Evolutionary conservation across 345 rosid genomes (phyloP), one percentile per base, ranked within the genome.

Genomic region (Gossypium australe): DNA sequence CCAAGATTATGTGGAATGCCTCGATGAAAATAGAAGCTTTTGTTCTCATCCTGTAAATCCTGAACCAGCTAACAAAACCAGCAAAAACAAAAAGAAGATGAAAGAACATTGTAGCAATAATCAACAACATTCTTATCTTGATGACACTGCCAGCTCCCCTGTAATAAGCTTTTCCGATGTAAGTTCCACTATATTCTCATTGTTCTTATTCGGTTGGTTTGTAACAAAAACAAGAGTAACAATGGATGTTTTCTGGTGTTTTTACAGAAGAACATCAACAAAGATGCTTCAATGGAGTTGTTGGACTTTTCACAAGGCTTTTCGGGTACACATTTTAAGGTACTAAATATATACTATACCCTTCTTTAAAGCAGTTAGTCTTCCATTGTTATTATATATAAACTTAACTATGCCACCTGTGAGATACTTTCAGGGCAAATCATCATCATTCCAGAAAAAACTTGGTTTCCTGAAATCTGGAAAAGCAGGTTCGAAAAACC

Each of bases 121-220:
- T 29, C 80, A 75, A 44, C 81, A 78, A 20, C 84, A 76, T 78
- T 84, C 87, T 41, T 81, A 66, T 67, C 89, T 88, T 56, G 89
- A 88, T 74, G 98, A 93, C 83, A 93, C 98, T 51, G 98, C 97
- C 60, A 88, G 89, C 82, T 93, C 98, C 58, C 80, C 81, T 79
- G 83, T 76, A 38, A 71, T 79, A 70, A 71, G 74, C 85, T 71
- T 60, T 29, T 69, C 80, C 67, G 79, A 86, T 89, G 93, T 82
- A 83, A 87, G 84, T 82, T 70, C 60, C 20, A 43, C 1, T 0
- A 43, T 56, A 2, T 17, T 45, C 16, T 22, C 4, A 34, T 22
- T 29, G 1, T 73, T 24, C 4, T 12, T 27, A 22, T 41, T 1
- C 7, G 7, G 41, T 5, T 34, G 41, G 41, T 34, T 34, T 34